Base-by-base conservation (phyloP, 2,329 filamentous ascomycete species). In the Ilyonectria mors-panacis region DNA sequence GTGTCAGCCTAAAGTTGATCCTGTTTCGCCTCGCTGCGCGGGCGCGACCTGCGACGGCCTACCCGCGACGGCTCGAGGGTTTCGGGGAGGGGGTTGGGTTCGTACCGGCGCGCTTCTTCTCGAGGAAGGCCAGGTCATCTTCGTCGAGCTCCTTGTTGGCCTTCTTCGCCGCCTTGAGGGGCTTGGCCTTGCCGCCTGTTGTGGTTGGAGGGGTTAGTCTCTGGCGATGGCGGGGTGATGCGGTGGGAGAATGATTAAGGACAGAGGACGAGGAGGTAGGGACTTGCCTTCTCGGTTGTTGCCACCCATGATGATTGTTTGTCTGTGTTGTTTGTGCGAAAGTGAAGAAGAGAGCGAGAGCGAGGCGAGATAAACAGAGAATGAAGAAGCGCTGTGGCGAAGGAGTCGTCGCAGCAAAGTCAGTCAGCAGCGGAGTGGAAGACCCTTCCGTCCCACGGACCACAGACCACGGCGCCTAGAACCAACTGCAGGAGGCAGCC, bases 91-190 rank as follows among this genome's bases (percentile, higher is more conserved):
- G 13, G 35, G 44, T 17, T 21, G n/a, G 26, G 3, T 50, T 83
- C 91, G 75, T 86, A 97, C 95, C 94, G 66, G 93, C 93, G 76
- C 86, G 90, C 86, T 94, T 92, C 91, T 94, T 97, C 81, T 92
- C 90, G 78, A 90, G 91, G 87, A 88, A 94, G 6, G 94, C 94
- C 79, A 91, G 82, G 72, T 97, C 94, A 50, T 97, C 94, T 0
- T 97, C 94, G 79, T 97, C 95, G 65, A 95, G 82, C 2, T 97
- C 94, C 82, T 92, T 92, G 79, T 87, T 86, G 60, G 88, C 87
- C 88, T 95, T 97, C 91, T 97, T 98, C 68, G 94, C 86, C 74
- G 92, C 89, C 91, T 97, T 98, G 83, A 94, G 86, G 75, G 93
- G 93, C 89, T 94, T 94, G 75, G 85, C 89, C 87, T 94, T 95